Evolutionary conservation across 225 moss, liverwort and hornwort species (phyloP), one percentile per base, ranked within the genome.

Genomic region (Anthoceros angustus): DNA sequence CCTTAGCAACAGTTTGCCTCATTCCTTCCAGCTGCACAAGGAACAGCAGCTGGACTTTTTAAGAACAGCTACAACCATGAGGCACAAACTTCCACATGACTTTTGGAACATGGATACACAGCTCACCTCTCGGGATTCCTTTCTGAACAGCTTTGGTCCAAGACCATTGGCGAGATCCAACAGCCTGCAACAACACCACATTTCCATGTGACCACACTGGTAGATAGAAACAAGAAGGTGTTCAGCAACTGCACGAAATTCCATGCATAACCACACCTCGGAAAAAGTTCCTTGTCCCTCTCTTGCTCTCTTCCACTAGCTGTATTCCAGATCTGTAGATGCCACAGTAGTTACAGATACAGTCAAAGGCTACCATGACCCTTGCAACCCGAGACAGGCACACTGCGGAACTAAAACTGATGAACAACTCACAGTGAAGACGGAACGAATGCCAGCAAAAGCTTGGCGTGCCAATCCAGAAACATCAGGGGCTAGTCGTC

Each of bases 291-390:
- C 73, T 87, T 89, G 77, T 98, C 88, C 18, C 88, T 88, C 74
- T 98, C 98, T 75, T 91, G 92, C 77, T 92, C 98, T 75, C 87
- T 81, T 79, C 98, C 98, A 45, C 87, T 87, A 12, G 98, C 98
- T 71, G 98, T 98, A 74, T 92, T 98, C 75, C 98, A 91, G 42
- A 98, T 91, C 95, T 98, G 91, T 63, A 73, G 32, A 1, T 32
- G 32, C 32, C 32, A 32, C 32, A 32, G 20, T 9, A 23, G 9
- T 15, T 43, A 50, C 42, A 26, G 62, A 25, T 48, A 63, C 61
- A 71, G 11, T 8, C 0, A 25, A 25, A 24, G 2, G 64, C 20
- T 50, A 41, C 61, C 43, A 12, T 14, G 40, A 11, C 40, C 50
- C 61, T 11, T 39, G 4, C 32, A 10, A 10, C 40, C 63, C 1